Conservation (phyloP, 176 grass and related monocot species). For the Triticum dicoccoides region DNA sequence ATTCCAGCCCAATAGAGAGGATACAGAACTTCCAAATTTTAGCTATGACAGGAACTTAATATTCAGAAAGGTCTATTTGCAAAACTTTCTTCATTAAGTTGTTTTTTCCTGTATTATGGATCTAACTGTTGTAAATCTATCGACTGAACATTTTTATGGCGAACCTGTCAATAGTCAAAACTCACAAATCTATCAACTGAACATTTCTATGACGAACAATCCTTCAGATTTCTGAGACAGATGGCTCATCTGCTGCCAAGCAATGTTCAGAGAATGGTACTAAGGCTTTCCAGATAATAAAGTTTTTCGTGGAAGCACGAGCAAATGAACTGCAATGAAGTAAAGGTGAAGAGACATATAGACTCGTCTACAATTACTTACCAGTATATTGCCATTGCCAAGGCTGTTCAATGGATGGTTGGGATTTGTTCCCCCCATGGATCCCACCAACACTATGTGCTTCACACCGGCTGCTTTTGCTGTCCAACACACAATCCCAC, state of each 20-base stretch:
- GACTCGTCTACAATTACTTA: slow-evolving; percentile 7
- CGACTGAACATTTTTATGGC: neutral
- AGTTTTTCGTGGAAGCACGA: neutral
- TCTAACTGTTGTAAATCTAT: neutral
- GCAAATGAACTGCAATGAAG: neutral
- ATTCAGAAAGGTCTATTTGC: neutral
- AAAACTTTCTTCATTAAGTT: neutral
- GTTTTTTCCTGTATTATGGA: neutral
- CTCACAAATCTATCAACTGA: neutral
- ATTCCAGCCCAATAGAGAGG: neutral
- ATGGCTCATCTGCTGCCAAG: neutral
- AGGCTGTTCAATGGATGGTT: slow-evolving; percentile 86
- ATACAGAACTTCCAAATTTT: neutral
- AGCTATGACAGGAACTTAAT: no score
- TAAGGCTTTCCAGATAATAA: no score
- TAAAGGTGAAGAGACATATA: neutral
- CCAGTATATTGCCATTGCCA: slow-evolving; percentile 87
- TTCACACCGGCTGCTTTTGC: slow-evolving; percentile 73
- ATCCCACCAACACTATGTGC: slow-evolving; percentile 87
- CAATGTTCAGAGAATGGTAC: no score
- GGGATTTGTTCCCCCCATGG: slow-evolving; percentile 81
- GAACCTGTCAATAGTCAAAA: neutral
- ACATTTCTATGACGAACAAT: neutral
- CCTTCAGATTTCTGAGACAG: neutral
- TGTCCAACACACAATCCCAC: slow-evolving; percentile 20